phyloP scores from a whole-genome alignment of 805 yeast genomes.

The Cyberlindnera euphorbiae region DNA sequence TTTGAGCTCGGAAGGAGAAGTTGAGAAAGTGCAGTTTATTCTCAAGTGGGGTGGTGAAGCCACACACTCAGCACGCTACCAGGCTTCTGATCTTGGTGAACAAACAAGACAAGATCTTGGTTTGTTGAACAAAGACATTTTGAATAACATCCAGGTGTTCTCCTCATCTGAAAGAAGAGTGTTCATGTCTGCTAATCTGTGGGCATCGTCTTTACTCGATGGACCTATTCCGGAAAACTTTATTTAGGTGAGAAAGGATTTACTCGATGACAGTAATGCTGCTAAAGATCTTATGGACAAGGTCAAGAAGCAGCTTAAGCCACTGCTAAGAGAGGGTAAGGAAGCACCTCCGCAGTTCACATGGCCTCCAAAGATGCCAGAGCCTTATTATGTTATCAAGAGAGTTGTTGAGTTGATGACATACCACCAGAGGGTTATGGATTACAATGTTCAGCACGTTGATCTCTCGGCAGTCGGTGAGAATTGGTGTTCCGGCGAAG shows the following conservation, averaged over 20 bases:
- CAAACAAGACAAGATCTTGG: conserved; percentile 90
- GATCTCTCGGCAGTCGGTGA: conserved; percentile 54
- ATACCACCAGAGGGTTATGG: conserved; percentile 81
- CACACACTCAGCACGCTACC: conserved; percentile 93
- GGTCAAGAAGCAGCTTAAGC: conserved; percentile 94
- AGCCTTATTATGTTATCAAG: conserved; percentile 90
- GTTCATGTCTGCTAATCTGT: conserved; percentile 83
- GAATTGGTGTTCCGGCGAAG: conserved; percentile 97
- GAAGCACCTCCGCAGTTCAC: conserved; percentile 97
- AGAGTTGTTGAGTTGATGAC: conserved; percentile 94
- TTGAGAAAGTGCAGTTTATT: conserved; percentile 93
- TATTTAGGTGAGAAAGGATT: conserved; percentile 78
- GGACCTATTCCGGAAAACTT: conserved; percentile 73
- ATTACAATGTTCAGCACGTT: conserved; percentile 63
- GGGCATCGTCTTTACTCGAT: conserved; percentile 63
- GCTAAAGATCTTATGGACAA: conserved; percentile 98
- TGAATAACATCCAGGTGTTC: conserved; percentile 79
- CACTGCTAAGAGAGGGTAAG: conserved; percentile 88
- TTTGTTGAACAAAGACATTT: conserved; percentile 75
- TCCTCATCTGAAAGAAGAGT: conserved; percentile 96
- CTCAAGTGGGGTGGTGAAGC: conserved; percentile 99
- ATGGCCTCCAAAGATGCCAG: conserved; percentile 98
- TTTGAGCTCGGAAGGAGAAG: conserved; percentile 57
- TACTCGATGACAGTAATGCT: conserved; percentile 94
- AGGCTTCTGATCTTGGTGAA: conserved; percentile 93